Base-by-base conservation (phyloP, 148 eudicot genomes). In the Cornus controversa region DNA sequence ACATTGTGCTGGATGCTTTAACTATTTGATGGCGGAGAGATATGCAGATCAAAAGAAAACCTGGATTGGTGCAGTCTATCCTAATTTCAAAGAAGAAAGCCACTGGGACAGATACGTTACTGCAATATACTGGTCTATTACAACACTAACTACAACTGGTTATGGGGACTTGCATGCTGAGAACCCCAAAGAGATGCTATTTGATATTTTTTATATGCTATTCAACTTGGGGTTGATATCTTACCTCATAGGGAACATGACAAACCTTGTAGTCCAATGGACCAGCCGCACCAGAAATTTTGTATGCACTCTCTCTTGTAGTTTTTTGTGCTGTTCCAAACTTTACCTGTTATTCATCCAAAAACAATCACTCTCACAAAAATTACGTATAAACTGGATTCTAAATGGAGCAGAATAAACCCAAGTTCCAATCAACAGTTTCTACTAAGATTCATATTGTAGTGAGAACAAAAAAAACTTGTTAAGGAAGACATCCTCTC, bases 181-280 rank as follows among this genome's bases (percentile, higher is more conserved):
- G 60, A 95, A 95, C 78, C 71, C 91, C 23, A 78, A 86, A 72
- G 99, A 95, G 86, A 95, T 95, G 99, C 16, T 93, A 15, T 91
- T 95, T 70, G 87, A 73, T 53, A 89, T 89, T 58, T 81, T 86
- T 29, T 95, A 85, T 84, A 93, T 95, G 97, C 82, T 95, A 22
- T 95, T 95, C 91, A 93, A 95, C 82, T 80, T 93, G 47, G 97
- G 97, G 27, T 82, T 95, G 74, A 93, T 96, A n/a, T 87, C 99
- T 1, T 95, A 95, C 86, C 83, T 95, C 74, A 93, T 95, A 45
- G 97, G 99, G 23, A 95, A 95, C 84, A 95, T 95, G 99, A 95
- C 99, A 13, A 95, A 93, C 70, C 92, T 95, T 50, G 94, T 95
- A 2, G 99, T 95, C 76, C 92, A 91, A 50, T 80, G 98, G 91